Evolutionary conservation across 176 grass and related monocot genomes (phyloP).

Genomic region (Oryza meyeriana): DNA sequence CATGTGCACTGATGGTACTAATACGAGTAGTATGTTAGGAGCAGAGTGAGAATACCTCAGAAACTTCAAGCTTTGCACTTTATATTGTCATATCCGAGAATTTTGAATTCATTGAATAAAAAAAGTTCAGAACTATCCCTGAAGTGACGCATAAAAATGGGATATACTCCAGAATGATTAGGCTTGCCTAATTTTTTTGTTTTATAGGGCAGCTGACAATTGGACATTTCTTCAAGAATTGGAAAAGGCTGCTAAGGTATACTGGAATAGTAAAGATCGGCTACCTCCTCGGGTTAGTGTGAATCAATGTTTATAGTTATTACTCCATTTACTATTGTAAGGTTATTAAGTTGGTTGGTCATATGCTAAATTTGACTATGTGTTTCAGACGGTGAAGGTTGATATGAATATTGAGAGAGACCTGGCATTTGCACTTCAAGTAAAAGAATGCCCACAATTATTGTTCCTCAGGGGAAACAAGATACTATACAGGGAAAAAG

Average conservation of each 20-base stretch:
- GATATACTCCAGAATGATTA: neutral
- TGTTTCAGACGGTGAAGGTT: slow-evolving; percentile 86
- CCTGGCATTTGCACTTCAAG: slow-evolving; percentile 82
- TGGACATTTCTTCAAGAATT: slow-evolving; percentile 91
- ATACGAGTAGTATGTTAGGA: neutral
- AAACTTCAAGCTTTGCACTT: neutral
- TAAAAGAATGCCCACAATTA: slow-evolving; percentile 78
- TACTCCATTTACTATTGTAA: neutral
- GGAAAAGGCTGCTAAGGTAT: slow-evolving; percentile 85
- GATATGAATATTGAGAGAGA: slow-evolving; percentile 91
- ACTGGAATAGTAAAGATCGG: slow-evolving; percentile 83
- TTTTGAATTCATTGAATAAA: neutral
- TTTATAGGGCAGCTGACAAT: slow-evolving; percentile 73
- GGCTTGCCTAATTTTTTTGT: neutral
- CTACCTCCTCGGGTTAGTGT: slow-evolving; percentile 70
- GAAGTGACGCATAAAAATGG: neutral
- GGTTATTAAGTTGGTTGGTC: neutral
- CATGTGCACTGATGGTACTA: neutral
- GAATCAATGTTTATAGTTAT: neutral
- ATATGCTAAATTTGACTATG: slow-evolving; percentile 22
- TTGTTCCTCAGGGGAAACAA: slow-evolving; percentile 91
- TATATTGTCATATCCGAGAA: neutral
- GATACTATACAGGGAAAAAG: slow-evolving; percentile 87
- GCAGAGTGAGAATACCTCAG: neutral
- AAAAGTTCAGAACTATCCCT: neutral